Conservation (phyloP, 2,329 filamentous ascomycete genomes). For the Neonectria coccinea region DNA sequence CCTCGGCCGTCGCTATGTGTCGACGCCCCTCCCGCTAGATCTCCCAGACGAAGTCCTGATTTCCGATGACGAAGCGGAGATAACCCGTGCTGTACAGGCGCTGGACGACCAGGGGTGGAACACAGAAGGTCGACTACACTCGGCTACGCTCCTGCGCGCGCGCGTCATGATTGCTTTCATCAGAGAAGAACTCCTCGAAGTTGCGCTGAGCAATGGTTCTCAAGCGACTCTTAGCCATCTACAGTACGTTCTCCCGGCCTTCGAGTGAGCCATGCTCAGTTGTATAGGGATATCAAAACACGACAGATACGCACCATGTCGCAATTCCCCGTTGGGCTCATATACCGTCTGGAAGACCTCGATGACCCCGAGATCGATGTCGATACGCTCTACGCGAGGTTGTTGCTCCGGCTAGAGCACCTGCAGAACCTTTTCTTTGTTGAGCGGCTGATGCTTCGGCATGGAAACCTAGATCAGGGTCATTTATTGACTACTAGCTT, state of each 20-base stretch:
- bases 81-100: constrained; percentile 33
- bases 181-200: constrained; percentile 69
- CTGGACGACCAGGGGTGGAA: constrained; percentile 67
- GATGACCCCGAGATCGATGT: constrained; percentile 47
- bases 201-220: constrained; percentile 58
- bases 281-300: constrained; percentile 51
- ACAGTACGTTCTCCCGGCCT: constrained; percentile 29
- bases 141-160: constrained; percentile 59
- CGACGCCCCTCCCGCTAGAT: constrained; percentile 66
- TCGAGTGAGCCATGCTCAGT: background rate
- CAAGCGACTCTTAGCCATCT: constrained; percentile 34
- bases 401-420: constrained; percentile 62
- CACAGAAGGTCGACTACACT: constrained; percentile 54
- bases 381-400: constrained; percentile 55
- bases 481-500: constrained; percentile 59
- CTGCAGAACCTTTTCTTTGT: constrained; percentile 70
- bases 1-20: constrained; percentile 64
- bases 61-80: constrained; percentile 50
- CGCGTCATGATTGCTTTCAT: constrained; percentile 61
- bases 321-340: constrained; percentile 54
- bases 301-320: constrained; percentile 49
- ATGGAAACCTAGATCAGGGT: constrained; percentile 51
- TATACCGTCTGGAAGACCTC: constrained; percentile 54
- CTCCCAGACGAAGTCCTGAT: constrained; percentile 62
- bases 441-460: constrained; percentile 65